Evolutionary conservation across 2,329 filamentous ascomycete genomes (phyloP), one percentile per base, ranked within the genome.

Genomic region (Lasiodiplodia theobromae): DNA sequence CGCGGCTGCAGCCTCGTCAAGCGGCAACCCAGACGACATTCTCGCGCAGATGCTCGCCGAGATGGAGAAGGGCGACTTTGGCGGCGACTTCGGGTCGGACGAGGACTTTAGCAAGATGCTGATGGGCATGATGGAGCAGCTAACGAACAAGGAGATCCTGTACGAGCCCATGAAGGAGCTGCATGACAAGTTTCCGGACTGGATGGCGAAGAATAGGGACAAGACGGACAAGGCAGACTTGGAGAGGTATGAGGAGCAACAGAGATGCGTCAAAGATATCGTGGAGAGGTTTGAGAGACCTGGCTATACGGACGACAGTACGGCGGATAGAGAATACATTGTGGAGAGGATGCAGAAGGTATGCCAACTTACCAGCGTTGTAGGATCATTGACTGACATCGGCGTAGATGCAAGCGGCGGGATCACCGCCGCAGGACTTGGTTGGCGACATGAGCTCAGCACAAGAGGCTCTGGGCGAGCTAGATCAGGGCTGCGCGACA

Each of bases 141-240:
- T 99, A 71, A 98, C 96, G 3, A 97, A 97, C 80, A 98, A 97
- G 84, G 96, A 98, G 73, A 97, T 99, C 71, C 82, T 99, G 63
- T 98, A 98, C 78, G 95, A 99, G 82, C 96, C 96, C 2, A 97
- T 99, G 94, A 97, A 97, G 83, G 96, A 99, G 81, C 84, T 99
- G 58, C 84, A 97, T 78, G 91, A 93, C 66, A 98, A 97, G 80
- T 99, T 96, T 77, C 95, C 94, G 0, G 89, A 82, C 2, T 99
- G 96, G 95, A 86, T 99, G 78, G 87, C 87, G 74, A 91, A 92
- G 81, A 95, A 97, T 78, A 86, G 82, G 51, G 88, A 84, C 28
- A 89, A 89, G 64, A 81, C 89, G 2, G 80, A 86, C 0, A 81
- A 80, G 64, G 92, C 92, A 60, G 95, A 98, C 75, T 78, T 94